Evolutionary conservation across 768 basidiomycete species (phyloP), one percentile per base, ranked within the genome.

Genomic region (Podaxis sp.): DNA sequence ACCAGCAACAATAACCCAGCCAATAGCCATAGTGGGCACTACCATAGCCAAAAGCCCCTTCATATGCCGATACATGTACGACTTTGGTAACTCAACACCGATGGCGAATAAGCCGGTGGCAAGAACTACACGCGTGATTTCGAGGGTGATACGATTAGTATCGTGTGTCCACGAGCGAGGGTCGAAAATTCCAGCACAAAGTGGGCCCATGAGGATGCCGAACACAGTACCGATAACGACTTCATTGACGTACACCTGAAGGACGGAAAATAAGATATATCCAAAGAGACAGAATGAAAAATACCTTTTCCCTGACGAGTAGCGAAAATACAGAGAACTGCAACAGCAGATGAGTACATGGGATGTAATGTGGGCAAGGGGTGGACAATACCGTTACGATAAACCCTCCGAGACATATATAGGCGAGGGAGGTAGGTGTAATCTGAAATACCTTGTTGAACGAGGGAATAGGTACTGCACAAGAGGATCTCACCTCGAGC

Each of bases 61-160:
- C 46, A 85, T 90, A 69, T 96, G 93, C 30, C 87, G 82, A 26
- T 80, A 79, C 82, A 98, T 86, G 77, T 98, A 98, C 0, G 87
- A 84, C 61, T 85, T 80, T 0, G 96, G 96, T 38, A 99, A 80
- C 72, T 99, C 96, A 26, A 96, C 93, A 2, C 96, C 96, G 36
- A 98, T 93, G 6, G 96, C 92, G 69, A 99, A 99, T 1, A 99
- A 85, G 28, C 94, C 93, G 1, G 92, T 89, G 2, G 90, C 96
- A 51, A 99, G 90, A 55, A 97, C 91, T 38, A 97, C 75, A 8
- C 95, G 83, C 77, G 89, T 95, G 17, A 96, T 76, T 74, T 96
- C 95, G 17, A 76, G 74, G 1, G 96, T 98, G 63, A 99, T 84
- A 3, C 77, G 73, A 69, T 84, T 80, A 39, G 78, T 69, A 13